Conservation (phyloP, 2,329 filamentous ascomycete species). For the Aureobasidium sp. region DNA sequence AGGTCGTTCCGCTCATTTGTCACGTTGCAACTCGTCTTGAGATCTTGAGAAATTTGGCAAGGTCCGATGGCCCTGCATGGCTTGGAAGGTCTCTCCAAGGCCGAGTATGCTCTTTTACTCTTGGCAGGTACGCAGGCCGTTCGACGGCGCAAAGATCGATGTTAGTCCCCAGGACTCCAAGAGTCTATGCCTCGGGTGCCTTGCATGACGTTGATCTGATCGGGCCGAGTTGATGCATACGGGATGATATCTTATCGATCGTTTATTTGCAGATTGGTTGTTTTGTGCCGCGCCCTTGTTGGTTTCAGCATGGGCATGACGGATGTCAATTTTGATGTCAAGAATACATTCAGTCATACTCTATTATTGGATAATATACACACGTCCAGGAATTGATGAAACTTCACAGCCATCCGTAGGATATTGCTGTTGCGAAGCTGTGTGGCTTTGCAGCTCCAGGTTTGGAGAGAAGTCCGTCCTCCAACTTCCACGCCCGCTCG, state of each 20-base stretch:
- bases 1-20: too few species aligned
- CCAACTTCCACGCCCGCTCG: not conserved
- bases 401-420: not conserved
- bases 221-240: not conserved
- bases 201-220: not conserved
- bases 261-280: not conserved
- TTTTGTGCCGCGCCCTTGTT: not conserved
- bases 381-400: not conserved
- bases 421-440: slow-evolving; percentile 4
- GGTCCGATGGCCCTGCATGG: too few species aligned
- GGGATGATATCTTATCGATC: not conserved
- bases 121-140: not conserved
- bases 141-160: not conserved
- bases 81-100: not conserved
- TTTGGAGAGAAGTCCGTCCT: not conserved
- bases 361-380: not conserved
- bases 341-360: not conserved
- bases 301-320: not conserved
- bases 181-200: not conserved
- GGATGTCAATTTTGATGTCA: not conserved
- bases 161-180: not conserved
- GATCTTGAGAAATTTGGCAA: too few species aligned
- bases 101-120: too few species aligned
- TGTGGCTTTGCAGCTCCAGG: slow-evolving; percentile 5
- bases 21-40: too few species aligned